Evolutionary conservation across 768 basidiomycete genomes (phyloP).

Genomic region (Austroboletus festivus): DNA sequence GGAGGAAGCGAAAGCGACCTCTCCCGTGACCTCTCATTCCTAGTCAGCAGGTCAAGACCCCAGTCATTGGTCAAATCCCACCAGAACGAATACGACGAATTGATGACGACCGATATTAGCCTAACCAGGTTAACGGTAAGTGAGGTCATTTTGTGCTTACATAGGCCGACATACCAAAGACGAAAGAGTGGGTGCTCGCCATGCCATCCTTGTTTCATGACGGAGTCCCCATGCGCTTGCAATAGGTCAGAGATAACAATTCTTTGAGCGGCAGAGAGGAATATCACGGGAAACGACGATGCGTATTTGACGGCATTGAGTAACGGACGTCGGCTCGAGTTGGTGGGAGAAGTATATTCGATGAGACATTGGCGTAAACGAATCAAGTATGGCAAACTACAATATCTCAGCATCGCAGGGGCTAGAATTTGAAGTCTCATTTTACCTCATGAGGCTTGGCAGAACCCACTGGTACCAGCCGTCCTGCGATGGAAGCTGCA

Average conservation of each 20-base stretch:
- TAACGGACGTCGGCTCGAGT: conserved; percentile 68
- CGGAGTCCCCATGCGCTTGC: conserved; percentile 44
- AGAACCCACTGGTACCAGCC: conserved; percentile 73
- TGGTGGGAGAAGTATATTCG: conserved; percentile 67
- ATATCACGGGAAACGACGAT: conserved; percentile 93
- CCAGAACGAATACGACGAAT: conserved; percentile 96
- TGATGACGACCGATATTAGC: conserved; percentile 80
- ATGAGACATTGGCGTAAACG: conserved; percentile 93
- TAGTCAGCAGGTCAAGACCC: conserved; percentile 77
- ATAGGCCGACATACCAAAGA: conserved; percentile 59
- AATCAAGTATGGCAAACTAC: conserved; percentile 79
- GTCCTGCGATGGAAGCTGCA: conserved; percentile 57
- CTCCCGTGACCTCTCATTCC: conserved; percentile 24
- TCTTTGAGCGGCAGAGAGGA: conserved; percentile 87
- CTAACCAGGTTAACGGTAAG: conserved; percentile 36
- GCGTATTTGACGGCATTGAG: conserved; percentile 96
- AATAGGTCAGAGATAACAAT: conserved; percentile 60
- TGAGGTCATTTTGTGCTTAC: neutral
- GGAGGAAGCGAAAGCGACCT: conserved; percentile 44
- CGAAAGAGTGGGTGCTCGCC: conserved; percentile 78
- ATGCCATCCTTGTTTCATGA: conserved; percentile 55
- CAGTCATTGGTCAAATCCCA: conserved; percentile 99
- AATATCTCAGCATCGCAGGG: conserved; percentile 3
- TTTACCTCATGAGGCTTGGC: conserved; percentile 85
- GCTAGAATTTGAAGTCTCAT: neutral